Base-by-base conservation (phyloP, 352 stramenopile genomes). In the Thraustochytrium sp. region DNA sequence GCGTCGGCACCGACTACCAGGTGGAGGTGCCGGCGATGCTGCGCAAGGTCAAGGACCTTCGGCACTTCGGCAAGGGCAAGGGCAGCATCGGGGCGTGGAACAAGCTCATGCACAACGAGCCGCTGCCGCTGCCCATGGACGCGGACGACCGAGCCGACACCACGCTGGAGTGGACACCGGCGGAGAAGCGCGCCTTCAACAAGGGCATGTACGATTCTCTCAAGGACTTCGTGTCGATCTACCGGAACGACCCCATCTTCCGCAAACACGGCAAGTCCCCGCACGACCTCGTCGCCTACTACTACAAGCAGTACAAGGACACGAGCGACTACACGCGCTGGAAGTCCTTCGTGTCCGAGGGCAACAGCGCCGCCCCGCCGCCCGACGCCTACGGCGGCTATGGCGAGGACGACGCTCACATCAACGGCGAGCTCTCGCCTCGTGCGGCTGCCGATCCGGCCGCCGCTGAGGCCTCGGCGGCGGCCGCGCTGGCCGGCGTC, bases 231-330 rank as follows among this genome's bases (percentile, higher is more conserved):
- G 40, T 48, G 26, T 51, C 31, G 13, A 80, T 80, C 26, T 80
- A 53, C 18, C 31, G 68, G 29, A 80, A 80, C 38, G 53, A 55
- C 29, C 46, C 46, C 11, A 80, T 80, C 53, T 80, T 80, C 26
- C 18, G 31, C 5, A 46, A 64, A 5, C 18, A 80, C 37, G 46
- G 46, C 31, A 80, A 80, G 53, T 53, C 48, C 4, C 68, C 68
- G 18, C 68, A 80, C 37, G 68, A 80, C 42, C 26, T 80, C 21
- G 29, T 80, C 8, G 42, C 68, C n/a, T 80, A 80, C 51, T 80
- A 80, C 42, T 80, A 80, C 68, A 29, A 37, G 48, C 48, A 53
- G n/a, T 80, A 80, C 51, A 80, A 80, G 68, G 68, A 80, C 38
- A 63, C 37, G 34, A 8, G 9, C 21, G 68, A 80, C 16, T 80